Evolutionary conservation across 805 yeast genomes (phyloP), one percentile per base, ranked within the genome.

Genomic region (Yarrowia sp.): DNA sequence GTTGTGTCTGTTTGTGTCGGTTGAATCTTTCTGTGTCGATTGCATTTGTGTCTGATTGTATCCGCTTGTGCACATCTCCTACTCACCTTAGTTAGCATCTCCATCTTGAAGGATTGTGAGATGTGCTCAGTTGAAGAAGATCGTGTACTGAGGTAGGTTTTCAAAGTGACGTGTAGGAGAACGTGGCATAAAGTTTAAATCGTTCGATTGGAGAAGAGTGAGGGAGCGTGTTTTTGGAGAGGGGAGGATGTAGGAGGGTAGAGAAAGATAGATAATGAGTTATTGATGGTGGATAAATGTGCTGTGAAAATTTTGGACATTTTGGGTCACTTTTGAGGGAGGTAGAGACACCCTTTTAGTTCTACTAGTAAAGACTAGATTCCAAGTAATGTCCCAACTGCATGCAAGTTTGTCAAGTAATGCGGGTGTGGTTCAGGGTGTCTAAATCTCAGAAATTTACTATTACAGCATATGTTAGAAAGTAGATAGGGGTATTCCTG

Each of bases 81-180:
- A 36, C 63, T 58, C 51, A 58, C 63, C 51, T 58, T 58, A 14
- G 63, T 58, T 58, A 58, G 51, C 63, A 58, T 58, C 51, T 58
- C 63, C 63, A 58, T 58, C 51, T 58, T 58, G 63, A 41, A 17
- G 35, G 35, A 46, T 46, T 46, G 16, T 9, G 51, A 48, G 36
- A 32, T 41, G 54, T 30, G 32, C 40, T 30, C 26, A 30, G 36
- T 17, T 48, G 36, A 48, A 48, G 46, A 41, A 48, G 36, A 48
- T 28, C 35, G 54, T 9, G 7, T 17, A 14, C 30, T 26, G 30
- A n/a, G 11, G 19, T 4, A 19, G 8, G 40, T 35, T 28, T 11
- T 14, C 28, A 30, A 28, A 19, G 26, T 54, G 61, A 54, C 61
- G 61, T 54, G 61, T 54, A 33, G 59, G 46, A 36, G 61, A 54